phyloP scores from a whole-genome alignment of 225 moss, liverwort and hornwort species.

The Antitrichia curtipendula region DNA sequence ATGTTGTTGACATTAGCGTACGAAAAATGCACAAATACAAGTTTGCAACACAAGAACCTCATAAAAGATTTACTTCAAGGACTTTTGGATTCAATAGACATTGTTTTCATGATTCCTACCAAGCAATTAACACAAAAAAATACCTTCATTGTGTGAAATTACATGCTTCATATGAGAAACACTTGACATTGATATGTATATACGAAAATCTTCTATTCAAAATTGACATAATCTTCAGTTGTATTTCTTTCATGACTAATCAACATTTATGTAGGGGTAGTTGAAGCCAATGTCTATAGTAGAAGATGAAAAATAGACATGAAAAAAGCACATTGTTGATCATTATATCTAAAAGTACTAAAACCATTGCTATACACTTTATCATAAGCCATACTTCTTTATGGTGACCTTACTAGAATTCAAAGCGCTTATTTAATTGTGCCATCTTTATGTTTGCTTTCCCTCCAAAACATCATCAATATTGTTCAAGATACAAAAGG shows the following conservation, averaged over 20 bases:
- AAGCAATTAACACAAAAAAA: background rate
- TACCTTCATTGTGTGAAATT: background rate
- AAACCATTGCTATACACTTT: background rate
- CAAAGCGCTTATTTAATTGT: background rate
- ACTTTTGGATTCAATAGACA: background rate
- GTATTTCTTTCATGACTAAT: background rate
- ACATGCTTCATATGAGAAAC: background rate
- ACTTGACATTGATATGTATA: rapidly evolving
- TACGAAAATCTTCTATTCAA: background rate
- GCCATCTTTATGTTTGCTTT: too few relatives aligned
- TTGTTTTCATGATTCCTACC: background rate
- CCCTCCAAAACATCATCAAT: rapidly evolving
- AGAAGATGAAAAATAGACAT: too few relatives aligned
- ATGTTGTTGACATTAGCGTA: rapidly evolving
- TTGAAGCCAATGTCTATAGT: too few relatives aligned
- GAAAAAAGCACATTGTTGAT: background rate
- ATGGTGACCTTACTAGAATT: rapidly evolving
- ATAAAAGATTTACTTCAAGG: background rate
- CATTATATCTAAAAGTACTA: background rate
- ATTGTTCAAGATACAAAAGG: background rate
- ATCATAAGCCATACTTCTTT: background rate
- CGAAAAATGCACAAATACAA: too few relatives aligned
- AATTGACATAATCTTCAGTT: background rate
- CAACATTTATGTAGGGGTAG: background rate
- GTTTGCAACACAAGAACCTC: background rate